Evolutionary conservation across 129 eudicot species (phyloP), one percentile per base, ranked within the genome.

Genomic region (Chrysanthemum seticuspe): DNA sequence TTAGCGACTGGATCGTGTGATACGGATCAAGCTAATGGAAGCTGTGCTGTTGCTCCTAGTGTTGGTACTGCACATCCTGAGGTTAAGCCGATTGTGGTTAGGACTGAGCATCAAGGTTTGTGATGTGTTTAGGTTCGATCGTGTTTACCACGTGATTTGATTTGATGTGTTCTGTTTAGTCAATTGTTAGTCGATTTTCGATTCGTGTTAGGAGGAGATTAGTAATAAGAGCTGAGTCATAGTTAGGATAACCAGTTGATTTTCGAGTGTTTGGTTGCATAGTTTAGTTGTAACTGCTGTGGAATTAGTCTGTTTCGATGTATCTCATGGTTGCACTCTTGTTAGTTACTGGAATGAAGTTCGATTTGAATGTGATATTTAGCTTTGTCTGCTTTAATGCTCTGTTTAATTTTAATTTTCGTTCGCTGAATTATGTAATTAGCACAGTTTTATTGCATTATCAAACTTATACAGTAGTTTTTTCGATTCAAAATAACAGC

Each of bases 21-120:
- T n/a, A 58, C 48, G 59, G 72, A 60, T 16, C 76, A 75, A 19
- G 76, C 59, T 47, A 60, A 67, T 25, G 80, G 84, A 61, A 76
- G 72, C 34, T 80, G 80, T 80, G 77, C 31, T 53, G 62, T 19
- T 55, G 73, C 29, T 21, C 4, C 45, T 13, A 14, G 60, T 11
- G 40, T 75, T 59, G 75, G 60, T 19, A 69, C 67, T 59, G 61
- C 72, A 23, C 45, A 36, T 36, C 53, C 13, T 80, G 74, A 56
- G 45, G 78, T 60, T 13, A 73, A 73, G 74, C 83, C 79, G 0
- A 23, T 68, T 79, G 60, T 9, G 23, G 67, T 71, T 36, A 78
- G 76, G 77, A 13, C 65, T 40, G 82, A 71, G 82, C 82, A 78
- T 59, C 82, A 78, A 71, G 82, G 82, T 34, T 76, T 78, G 66